Evolutionary conservation across 306 rosid species (phyloP).

Genomic region (Malus sieversii): DNA sequence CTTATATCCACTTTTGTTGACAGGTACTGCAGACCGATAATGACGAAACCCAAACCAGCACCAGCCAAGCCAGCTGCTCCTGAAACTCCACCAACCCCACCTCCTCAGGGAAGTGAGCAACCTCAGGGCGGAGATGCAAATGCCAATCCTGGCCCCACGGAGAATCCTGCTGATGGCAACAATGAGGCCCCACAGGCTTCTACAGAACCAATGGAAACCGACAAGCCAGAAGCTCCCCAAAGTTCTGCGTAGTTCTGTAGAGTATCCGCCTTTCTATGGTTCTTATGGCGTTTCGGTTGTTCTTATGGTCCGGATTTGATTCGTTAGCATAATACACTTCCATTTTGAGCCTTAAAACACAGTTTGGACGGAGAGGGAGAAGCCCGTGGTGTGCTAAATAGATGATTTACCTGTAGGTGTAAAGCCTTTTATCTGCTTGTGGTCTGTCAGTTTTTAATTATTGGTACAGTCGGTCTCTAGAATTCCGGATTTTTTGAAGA

Average conservation of each 20-base stretch:
- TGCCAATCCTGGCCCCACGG: constrained; percentile 17
- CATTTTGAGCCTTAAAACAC: constrained; percentile 4
- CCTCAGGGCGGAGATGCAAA: constrained; percentile 37
- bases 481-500: constrained; percentile 38
- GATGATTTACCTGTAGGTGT: not conserved
- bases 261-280: not conserved
- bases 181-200: constrained; percentile 42
- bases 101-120: constrained; percentile 38
- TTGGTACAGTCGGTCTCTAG: constrained; percentile 20
- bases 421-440: constrained; percentile 11
- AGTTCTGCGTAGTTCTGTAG: constrained; percentile 34
- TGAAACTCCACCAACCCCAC: constrained; percentile 45
- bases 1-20: not conserved
- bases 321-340: constrained; percentile 11
- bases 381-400: not conserved
- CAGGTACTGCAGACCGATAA: constrained; percentile 77
- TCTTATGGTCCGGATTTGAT: constrained; percentile 10
- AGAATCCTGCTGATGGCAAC: constrained; percentile 25
- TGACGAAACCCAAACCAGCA: constrained; percentile 79
- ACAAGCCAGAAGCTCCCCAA: constrained; percentile 44
- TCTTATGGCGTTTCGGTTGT: constrained; percentile 9
- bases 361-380: constrained; percentile 1
- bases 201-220: constrained; percentile 75
- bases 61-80: constrained; percentile 58
- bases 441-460: constrained; percentile 17